These are phyloP conservation scores for Caloboletus firmus DNA, from an alignment of 1,284 basidiomycete genomes.

Conservation along the genomic window DNA sequence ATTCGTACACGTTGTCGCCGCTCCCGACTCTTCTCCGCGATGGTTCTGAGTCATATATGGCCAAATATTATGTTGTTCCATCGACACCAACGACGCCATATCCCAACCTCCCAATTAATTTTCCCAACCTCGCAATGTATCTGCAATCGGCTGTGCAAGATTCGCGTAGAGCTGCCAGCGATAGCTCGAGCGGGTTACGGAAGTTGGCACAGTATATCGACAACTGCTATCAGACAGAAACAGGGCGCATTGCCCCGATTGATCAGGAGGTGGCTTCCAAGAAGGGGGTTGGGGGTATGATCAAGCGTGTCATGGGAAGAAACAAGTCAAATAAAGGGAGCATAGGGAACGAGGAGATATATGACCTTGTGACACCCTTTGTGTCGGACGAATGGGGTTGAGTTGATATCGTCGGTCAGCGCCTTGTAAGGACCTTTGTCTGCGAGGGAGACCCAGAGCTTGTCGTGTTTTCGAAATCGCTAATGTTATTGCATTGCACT, in stretches of 20 bases:
- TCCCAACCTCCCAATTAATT: conserved; percentile 68
- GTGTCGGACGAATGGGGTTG: conserved; percentile 63
- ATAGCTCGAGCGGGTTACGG: conserved; percentile 57
- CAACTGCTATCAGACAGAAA: conserved; percentile 55
- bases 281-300: conserved; percentile 46
- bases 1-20: conserved; percentile 62
- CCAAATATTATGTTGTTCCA: conserved; percentile 71
- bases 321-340: conserved; percentile 46
- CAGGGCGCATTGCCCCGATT: conserved; percentile 25
- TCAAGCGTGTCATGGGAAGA: conserved; percentile 62
- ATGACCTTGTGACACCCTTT: conserved; percentile 78
- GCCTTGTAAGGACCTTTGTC: not conserved
- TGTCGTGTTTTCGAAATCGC: not conserved
- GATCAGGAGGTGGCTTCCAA: conserved; percentile 40
- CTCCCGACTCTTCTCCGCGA: conserved; percentile 62
- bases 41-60: conserved; percentile 56
- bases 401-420: not conserved
- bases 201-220: conserved; percentile 56
- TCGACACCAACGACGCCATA: conserved; percentile 55
- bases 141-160: conserved; percentile 67
- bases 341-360: conserved; percentile 69
- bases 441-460: too few relatives aligned
- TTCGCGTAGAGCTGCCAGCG: conserved; percentile 58
- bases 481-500: not conserved
- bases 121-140: conserved; percentile 73